Evolutionary conservation across 805 yeast species (phyloP).

Genomic region (Brettanomyces bruxellensis): DNA sequence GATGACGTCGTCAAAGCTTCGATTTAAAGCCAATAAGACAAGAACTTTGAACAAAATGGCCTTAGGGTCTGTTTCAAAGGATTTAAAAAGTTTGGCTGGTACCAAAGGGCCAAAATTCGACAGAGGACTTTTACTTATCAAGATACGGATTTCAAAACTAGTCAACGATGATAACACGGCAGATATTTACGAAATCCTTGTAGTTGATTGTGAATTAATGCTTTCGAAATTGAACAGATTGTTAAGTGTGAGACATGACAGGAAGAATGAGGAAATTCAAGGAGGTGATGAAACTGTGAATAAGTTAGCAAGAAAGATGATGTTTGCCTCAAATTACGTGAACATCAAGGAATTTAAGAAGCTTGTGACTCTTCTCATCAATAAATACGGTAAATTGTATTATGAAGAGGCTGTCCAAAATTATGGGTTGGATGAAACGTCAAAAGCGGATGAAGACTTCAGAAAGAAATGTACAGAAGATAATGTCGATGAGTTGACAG

Average conservation of each 20-base stretch:
- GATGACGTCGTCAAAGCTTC: conserved; percentile 19
- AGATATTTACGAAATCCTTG: conserved; percentile 15
- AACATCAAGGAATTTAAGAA: conserved; percentile 17
- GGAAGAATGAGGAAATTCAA: conserved; percentile 5
- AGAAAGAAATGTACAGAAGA: conserved; percentile 20
- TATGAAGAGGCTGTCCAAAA: conserved; percentile 12
- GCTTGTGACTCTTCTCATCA: conserved; percentile 12
- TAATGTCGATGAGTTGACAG: conserved; percentile 18
- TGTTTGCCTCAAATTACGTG: conserved; percentile 13
- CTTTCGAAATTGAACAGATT: conserved; percentile 14
- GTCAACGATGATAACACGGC: conserved; percentile 18
- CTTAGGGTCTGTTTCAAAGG: conserved; percentile 15
- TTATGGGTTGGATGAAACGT: conserved; percentile 7
- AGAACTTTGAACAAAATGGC: conserved; percentile 16
- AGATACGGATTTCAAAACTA: conserved; percentile 14
- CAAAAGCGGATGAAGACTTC: conserved; percentile 3
- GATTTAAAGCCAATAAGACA: conserved; percentile 19
- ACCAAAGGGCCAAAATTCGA: conserved; percentile 12
- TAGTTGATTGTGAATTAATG: conserved; percentile 16
- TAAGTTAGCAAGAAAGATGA: conserved; percentile 10
- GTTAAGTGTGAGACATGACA: conserved; percentile 5
- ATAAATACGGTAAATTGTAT: conserved; percentile 16
- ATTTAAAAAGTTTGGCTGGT: conserved; percentile 8
- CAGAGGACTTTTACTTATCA: conserved; percentile 12
- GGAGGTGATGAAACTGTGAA: conserved; percentile 10